Evolutionary conservation across 352 stramenopile species (phyloP).

Genomic region (Globisporangium splendens): DNA sequence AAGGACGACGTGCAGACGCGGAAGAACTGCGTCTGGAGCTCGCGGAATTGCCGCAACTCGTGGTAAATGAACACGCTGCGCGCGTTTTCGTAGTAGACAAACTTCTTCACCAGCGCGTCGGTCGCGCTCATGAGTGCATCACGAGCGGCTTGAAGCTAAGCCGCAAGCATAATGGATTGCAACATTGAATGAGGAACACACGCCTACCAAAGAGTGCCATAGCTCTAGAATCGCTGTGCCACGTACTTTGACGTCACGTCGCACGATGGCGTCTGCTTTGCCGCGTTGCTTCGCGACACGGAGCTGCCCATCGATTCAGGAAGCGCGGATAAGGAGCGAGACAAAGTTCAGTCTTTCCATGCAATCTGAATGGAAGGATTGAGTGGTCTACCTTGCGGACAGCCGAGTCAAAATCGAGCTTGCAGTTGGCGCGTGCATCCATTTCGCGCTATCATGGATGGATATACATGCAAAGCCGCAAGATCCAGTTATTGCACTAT

Average conservation of each 20-base stretch:
- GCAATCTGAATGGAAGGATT: not conserved
- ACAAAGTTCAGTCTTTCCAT: not conserved
- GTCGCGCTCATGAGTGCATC: conserved; percentile 10
- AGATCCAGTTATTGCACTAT: too few species aligned
- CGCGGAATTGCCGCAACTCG: conserved; percentile 25
- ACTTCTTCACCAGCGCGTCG: conserved; percentile 20
- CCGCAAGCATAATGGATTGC: too few species aligned
- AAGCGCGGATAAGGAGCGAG: too few species aligned
- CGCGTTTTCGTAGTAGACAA: conserved; percentile 21
- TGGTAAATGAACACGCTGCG: conserved; percentile 21
- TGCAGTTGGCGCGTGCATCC: conserved; percentile 25
- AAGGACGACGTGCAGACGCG: conserved; percentile 19
- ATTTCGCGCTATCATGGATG: conserved; percentile 21
- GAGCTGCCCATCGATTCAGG: conserved; percentile 13
- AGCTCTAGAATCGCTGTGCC: not conserved
- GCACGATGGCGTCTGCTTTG: conserved; percentile 23
- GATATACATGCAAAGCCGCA: not conserved
- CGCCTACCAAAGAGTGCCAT: not conserved
- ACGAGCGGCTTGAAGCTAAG: conserved; percentile 20
- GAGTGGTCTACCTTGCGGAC: conserved; percentile 17
- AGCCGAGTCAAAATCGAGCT: conserved; percentile 31
- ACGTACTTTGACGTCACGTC: conserved; percentile 26
- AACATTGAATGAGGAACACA: not conserved
- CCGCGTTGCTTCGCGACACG: conserved; percentile 18
- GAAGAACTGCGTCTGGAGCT: conserved; percentile 26